Evolutionary conservation across 257 asterid genomes (phyloP), one percentile per base, ranked within the genome.

Genomic region (Solanum etuberosum): DNA sequence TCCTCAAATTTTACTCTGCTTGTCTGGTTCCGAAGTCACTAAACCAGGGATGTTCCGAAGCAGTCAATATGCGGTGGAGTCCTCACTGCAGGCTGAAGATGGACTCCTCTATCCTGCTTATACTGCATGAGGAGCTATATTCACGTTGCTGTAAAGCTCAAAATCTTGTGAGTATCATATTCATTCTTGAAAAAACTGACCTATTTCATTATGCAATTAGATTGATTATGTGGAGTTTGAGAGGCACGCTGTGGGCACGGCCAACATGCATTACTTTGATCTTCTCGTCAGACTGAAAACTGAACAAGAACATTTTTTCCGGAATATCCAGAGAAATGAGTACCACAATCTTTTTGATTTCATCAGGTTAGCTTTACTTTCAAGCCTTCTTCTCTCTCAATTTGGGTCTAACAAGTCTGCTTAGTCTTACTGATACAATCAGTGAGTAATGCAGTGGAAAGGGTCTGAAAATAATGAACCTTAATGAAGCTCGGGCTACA

Each of bases 51-150:
- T 89, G 86, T 97, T 97, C 87, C 97, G 97, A 29, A 96, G 99
- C 92, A 87, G 91, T 90, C 97, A 89, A 80, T 96, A 94, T 91
- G 98, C 98, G 86, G 98, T 97, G 88, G 96, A 95, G 91, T 96
- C 99, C 71, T 97, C 99, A 21, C 91, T 97, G 90, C 96, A 97
- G 93, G 99, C 99, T 91, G 99, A 97, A 92, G 98, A 96, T 89
- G 99, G 99, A 87, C 93, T 93, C 91, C 97, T 97, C 87, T 97
- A 97, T 93, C 98, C 99, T 68, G 98, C 95, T 96, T 82, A 95
- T 97, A 89, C 99, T 97, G 86, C 98, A 96, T 2, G 99, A 97
- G 80, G 99, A 96, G 96, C 99, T 96, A 90, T 7, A 35, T 83
- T 82, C 48, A 85, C 16, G 84, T 70, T 31, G 73, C 48, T 71